phyloP scores from a whole-genome alignment of 2,329 filamentous ascomycete genomes.

The Nemania abortiva region DNA sequence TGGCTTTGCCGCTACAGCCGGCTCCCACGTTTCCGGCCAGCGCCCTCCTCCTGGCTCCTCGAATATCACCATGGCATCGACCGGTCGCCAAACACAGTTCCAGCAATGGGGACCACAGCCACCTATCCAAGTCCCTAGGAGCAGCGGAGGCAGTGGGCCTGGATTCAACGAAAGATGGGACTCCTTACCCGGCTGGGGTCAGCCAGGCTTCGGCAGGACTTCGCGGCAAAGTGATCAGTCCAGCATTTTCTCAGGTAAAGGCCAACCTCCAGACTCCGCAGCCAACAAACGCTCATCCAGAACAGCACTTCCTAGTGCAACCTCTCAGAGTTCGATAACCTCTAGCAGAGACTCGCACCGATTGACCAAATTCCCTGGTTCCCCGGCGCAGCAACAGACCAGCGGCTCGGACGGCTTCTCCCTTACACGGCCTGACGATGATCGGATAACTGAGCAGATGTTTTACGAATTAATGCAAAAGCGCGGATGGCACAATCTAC shows the following conservation, averaged over 20 bases:
- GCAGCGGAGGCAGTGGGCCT: slow-evolving; percentile 64
- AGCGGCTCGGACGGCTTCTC: slow-evolving; percentile 65
- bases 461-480: slow-evolving; percentile 97
- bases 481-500: slow-evolving; percentile 95
- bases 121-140: slow-evolving; percentile 53
- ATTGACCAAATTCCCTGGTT: slow-evolving; percentile 64
- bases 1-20: slow-evolving; percentile 62
- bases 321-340: slow-evolving; percentile 67
- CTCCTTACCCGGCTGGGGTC: slow-evolving; percentile 56
- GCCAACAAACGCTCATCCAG: slow-evolving; percentile 61
- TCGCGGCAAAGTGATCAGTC: slow-evolving; percentile 61
- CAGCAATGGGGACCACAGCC: slow-evolving; percentile 77
- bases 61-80: slow-evolving; percentile 78
- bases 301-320: slow-evolving; percentile 65
- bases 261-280: slow-evolving; percentile 57
- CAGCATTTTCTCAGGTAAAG: slow-evolving; percentile 69
- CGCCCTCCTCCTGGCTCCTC: slow-evolving; percentile 68
- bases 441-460: slow-evolving; percentile 87
- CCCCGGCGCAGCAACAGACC: slow-evolving; percentile 48
- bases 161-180: slow-evolving; percentile 72
- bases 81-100: slow-evolving; percentile 77
- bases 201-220: slow-evolving; percentile 44
- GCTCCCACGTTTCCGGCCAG: slow-evolving; percentile 70
- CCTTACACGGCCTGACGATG: slow-evolving; percentile 81
- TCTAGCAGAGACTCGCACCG: slow-evolving; percentile 69